Percentiles rank a stretch among this genome's conserved stretches.
Evolutionary conservation across 306 rosid genomes (phyloP).

Genomic region (Ammopiptanthus mongolicus): DNA sequence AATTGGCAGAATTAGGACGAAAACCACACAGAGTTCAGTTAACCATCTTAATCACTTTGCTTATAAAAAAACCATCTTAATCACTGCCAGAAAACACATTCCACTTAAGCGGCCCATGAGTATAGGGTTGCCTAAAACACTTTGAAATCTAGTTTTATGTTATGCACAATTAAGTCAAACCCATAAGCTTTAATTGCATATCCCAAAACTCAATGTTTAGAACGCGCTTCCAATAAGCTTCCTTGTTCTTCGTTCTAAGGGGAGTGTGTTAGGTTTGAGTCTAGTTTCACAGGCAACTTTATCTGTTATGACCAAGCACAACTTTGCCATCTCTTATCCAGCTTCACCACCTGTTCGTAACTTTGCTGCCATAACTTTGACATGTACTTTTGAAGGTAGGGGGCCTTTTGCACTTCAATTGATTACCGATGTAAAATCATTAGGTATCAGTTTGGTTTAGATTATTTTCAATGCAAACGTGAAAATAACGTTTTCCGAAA

Average conservation of each 20-base stretch:
- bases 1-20: conserved; percentile 2
- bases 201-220: neutral
- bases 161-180: conserved; percentile 9
- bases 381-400: neutral
- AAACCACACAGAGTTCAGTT: conserved; percentile 16
- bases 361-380: neutral
- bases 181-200: neutral
- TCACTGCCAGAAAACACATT: conserved; percentile 6
- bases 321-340: neutral
- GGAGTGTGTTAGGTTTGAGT: conserved; percentile 26
- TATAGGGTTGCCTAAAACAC: conserved; percentile 25
- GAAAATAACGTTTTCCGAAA: too few relatives aligned
- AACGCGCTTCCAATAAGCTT: neutral
- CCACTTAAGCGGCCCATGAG: neutral
- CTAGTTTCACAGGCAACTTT: conserved; percentile 14
- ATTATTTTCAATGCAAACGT: too few relatives aligned
- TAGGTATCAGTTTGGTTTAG: too few relatives aligned
- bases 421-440: neutral
- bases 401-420: neutral
- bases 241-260: neutral
- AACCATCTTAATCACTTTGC: conserved; percentile 24
- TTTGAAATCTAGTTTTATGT: neutral
- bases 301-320: neutral
- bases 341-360: neutral
- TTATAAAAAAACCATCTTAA: conserved; percentile 21